Percentiles rank a stretch among this genome's conserved stretches.
Conservation (phyloP, 1,139 yeast genomes). For the Torulaspora pretoriensis region DNA sequence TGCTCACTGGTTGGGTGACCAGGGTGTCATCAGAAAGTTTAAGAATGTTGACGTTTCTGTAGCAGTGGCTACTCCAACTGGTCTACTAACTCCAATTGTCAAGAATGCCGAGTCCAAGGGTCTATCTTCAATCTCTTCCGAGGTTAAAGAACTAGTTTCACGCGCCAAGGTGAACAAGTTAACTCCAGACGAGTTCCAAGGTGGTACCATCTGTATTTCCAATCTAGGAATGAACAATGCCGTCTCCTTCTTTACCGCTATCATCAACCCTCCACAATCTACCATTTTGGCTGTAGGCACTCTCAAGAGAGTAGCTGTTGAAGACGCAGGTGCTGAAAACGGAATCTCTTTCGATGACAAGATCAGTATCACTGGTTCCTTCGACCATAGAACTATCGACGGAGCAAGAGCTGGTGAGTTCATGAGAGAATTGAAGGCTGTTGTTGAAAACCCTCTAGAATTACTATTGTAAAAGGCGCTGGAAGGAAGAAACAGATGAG, state of each 20-base stretch:
- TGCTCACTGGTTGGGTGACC: constrained; percentile 86
- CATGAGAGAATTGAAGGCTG: constrained; percentile 86
- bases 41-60: constrained; percentile 92
- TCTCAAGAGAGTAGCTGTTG: constrained; percentile 85
- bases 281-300: constrained; percentile 94
- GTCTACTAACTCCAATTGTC: constrained; percentile 93
- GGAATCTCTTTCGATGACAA: constrained; percentile 92
- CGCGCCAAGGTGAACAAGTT: constrained; percentile 94
- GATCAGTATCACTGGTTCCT: constrained; percentile 89
- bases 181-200: constrained; percentile 94
- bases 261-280: constrained; percentile 96
- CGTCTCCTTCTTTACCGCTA: constrained; percentile 86
- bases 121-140: constrained; percentile 69
- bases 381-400: constrained; percentile 95
- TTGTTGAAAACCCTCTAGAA: constrained; percentile 94
- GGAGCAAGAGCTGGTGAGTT: constrained; percentile 98
- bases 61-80: constrained; percentile 98
- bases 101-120: constrained; percentile 86
- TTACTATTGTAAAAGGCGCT: constrained; percentile 60
- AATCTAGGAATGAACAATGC: constrained; percentile 99
- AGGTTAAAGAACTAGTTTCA: constrained; percentile 89
- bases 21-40: constrained; percentile 90
- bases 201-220: constrained; percentile 97
- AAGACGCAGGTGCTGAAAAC: constrained; percentile 83
- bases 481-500: background rate